A percentile compares a stretch with the other conserved stretches of the same genome.
Evolutionary conservation across 345 rosid genomes (phyloP).

Genomic region (Ailanthus altissimus): DNA sequence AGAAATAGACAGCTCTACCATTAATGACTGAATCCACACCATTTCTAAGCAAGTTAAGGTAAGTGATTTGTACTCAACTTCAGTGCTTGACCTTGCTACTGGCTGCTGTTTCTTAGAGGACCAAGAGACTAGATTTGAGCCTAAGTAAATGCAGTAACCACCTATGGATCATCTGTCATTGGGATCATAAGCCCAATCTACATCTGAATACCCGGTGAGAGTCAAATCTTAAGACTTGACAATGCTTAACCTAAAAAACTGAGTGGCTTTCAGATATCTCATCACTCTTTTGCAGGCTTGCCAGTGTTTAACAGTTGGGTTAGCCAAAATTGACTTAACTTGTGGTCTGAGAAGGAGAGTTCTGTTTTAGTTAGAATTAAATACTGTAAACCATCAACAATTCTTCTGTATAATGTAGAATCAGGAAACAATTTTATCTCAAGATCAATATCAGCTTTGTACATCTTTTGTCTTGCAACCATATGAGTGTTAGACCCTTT

Average conservation of each 20-base stretch:
- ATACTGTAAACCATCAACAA: background rate
- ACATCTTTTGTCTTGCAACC: background rate
- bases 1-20: accelerated
- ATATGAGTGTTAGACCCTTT: too few relatives aligned
- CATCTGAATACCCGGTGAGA: background rate
- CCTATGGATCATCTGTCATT: background rate
- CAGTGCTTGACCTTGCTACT: background rate
- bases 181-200: background rate
- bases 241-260: background rate
- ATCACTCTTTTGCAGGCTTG: background rate
- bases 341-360: too few relatives aligned
- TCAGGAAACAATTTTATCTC: too few relatives aligned
- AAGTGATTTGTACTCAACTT: background rate
- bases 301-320: background rate
- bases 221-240: too few relatives aligned
- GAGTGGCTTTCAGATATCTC: background rate
- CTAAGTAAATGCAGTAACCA: background rate
- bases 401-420: too few relatives aligned
- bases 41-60: too few relatives aligned
- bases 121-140: background rate
- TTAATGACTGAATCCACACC: background rate
- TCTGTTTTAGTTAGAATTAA: too few relatives aligned
- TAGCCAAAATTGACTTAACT: too few relatives aligned
- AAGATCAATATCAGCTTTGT: too few relatives aligned
- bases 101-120: too few relatives aligned